Percentiles rank a stretch among this genome's conserved stretches.
Conservation (phyloP, 2,329 filamentous ascomycete genomes). For the Ceratocystis smalleyi region DNA sequence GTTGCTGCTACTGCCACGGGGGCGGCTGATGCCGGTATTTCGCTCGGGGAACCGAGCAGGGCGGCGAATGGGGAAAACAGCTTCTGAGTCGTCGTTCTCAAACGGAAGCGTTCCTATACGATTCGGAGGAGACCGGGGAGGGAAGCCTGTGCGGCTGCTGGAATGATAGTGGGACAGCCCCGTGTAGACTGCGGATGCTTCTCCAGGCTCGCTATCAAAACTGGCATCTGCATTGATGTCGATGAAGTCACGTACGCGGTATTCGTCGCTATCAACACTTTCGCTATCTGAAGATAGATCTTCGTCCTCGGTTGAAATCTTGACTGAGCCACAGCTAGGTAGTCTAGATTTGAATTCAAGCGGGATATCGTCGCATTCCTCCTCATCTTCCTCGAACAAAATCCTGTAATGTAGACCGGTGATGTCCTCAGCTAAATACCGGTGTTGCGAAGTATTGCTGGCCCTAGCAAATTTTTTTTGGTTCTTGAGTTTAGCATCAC, state of each 20-base stretch:
- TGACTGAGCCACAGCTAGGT: conserved; percentile 39
- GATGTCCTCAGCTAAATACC: not conserved
- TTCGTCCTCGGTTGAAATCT: conserved; percentile 22
- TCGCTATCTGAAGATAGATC: conserved; percentile 39
- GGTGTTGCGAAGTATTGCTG: not conserved
- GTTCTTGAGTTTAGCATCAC: not conserved
- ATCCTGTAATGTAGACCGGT: not conserved
- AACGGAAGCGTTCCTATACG: conserved; percentile 41
- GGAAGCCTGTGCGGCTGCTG: not conserved
- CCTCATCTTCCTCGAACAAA: conserved; percentile 29
- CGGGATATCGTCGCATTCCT: conserved; percentile 25
- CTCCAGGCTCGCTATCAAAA: not conserved
- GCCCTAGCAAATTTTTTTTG: not conserved
- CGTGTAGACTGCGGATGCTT: not conserved
- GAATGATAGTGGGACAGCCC: not conserved
- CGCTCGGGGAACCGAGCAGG: not conserved
- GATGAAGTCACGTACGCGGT: conserved; percentile 21
- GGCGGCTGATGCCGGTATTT: not conserved
- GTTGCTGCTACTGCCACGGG: not conserved
- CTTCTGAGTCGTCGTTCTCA: conserved; percentile 32
- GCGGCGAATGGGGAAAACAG: conserved; percentile 15
- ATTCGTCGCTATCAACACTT: conserved; percentile 27
- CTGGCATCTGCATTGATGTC: not conserved
- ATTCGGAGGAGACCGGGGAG: conserved; percentile 26
- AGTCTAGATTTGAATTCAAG: conserved; percentile 35